Percentiles rank a stretch among this genome's conserved stretches.
Conservation (phyloP, 164 flowering plant species). For the Paratinospora sagittata region DNA sequence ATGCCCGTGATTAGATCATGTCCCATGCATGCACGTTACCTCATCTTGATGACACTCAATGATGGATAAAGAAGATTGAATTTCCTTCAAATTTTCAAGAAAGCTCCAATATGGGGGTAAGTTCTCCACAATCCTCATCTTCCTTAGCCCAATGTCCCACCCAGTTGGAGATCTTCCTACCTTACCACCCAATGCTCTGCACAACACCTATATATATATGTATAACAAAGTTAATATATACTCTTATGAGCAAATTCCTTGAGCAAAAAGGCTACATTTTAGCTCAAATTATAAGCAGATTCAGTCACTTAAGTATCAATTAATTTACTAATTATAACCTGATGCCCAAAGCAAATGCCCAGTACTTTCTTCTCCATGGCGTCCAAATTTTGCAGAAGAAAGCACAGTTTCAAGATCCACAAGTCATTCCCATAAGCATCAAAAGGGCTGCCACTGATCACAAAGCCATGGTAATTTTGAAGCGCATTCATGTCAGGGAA, state of each 20-base stretch:
- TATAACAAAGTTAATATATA: not conserved
- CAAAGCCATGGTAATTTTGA: slow-evolving; percentile 57
- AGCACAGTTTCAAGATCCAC: slow-evolving; percentile 67
- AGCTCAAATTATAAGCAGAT: not conserved
- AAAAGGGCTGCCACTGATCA: slow-evolving; percentile 66
- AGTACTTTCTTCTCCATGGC: slow-evolving; percentile 66
- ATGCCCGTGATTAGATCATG: too few relatives aligned
- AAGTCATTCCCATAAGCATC: slow-evolving; percentile 68
- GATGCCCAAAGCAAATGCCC: slow-evolving; percentile 87
- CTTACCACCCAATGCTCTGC: slow-evolving; percentile 76
- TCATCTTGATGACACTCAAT: slow-evolving; percentile 84
- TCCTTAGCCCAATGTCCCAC: slow-evolving; percentile 73
- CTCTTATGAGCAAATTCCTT: not conserved
- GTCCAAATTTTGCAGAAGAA: slow-evolving; percentile 43
- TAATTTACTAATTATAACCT: slow-evolving; percentile 28
- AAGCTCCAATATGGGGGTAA: slow-evolving; percentile 18
- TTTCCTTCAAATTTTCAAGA: slow-evolving; percentile 23
- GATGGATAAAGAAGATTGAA: slow-evolving; percentile 42
- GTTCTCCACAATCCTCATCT: slow-evolving; percentile 40
- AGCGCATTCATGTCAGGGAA: slow-evolving; percentile 58
- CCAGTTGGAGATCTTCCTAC: slow-evolving; percentile 50
- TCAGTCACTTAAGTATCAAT: not conserved
- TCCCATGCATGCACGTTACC: too few relatives aligned
- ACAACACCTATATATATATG: too few relatives aligned
- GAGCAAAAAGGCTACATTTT: not conserved